phyloP scores from a whole-genome alignment of 441 rosid genomes.

The Croton laevigatus region DNA sequence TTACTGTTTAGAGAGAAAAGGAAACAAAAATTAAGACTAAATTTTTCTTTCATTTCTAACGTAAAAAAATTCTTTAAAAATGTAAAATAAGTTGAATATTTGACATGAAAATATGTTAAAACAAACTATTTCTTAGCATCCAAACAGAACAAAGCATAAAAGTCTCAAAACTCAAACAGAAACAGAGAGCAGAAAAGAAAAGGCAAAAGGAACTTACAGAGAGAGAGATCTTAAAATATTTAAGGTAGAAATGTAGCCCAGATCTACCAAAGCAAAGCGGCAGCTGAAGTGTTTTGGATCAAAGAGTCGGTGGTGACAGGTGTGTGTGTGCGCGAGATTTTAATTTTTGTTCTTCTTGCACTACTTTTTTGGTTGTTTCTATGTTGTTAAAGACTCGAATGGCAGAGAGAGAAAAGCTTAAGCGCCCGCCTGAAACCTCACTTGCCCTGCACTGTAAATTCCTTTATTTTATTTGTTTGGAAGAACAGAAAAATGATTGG shows the following conservation, averaged over 20 bases:
- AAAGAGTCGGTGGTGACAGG: not conserved
- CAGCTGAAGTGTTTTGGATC: not conserved
- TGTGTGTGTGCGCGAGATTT: not conserved
- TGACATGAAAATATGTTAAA: not conserved
- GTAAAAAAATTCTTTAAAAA: not conserved
- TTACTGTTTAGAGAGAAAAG: too few species aligned
- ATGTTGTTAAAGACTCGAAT: not conserved
- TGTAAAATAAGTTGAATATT: not conserved
- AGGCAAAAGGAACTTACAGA: not conserved
- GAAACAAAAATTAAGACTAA: not conserved
- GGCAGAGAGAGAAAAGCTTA: not conserved
- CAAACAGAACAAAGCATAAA: not conserved
- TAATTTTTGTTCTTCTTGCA: not conserved
- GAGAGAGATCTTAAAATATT: not conserved
- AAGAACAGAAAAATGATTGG: slow-evolving; percentile 10
- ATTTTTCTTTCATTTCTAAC: not conserved
- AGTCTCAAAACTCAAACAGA: not conserved
- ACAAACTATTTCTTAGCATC: not conserved
- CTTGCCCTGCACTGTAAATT: too few species aligned
- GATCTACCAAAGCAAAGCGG: slow-evolving; percentile 7
- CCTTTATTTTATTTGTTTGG: slow-evolving; percentile 5
- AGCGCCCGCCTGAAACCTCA: not conserved
- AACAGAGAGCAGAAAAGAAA: not conserved
- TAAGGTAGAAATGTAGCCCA: not conserved
- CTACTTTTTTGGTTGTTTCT: not conserved